Evolutionary conservation across 768 basidiomycete genomes (phyloP).

Genomic region (Calocybe cyanea): DNA sequence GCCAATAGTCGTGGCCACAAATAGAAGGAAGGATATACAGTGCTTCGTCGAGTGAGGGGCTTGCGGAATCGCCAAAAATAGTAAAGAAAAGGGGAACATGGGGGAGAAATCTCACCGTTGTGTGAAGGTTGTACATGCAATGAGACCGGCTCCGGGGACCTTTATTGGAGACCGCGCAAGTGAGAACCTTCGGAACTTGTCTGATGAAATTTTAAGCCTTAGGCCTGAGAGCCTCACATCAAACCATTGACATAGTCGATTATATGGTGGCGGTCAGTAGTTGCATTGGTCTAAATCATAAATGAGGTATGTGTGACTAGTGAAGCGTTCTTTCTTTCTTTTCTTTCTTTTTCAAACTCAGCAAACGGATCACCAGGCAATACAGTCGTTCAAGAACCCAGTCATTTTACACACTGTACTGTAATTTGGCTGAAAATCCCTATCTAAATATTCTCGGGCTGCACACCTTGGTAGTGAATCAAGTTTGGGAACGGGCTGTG

Average conservation of each 20-base stretch:
- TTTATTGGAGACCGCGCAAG: neutral
- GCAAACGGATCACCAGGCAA: neutral
- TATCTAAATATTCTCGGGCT: conserved; percentile 8
- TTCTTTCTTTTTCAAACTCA: conserved; percentile 11
- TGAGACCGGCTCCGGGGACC: neutral
- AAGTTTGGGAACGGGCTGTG: conserved; percentile 55
- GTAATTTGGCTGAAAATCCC: too few species aligned
- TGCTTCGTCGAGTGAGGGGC: neutral
- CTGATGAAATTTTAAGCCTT: too few species aligned
- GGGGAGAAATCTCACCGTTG: conserved; percentile 7
- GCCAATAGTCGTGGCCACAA: neutral
- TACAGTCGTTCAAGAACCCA: neutral
- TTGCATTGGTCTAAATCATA: too few species aligned
- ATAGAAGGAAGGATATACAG: neutral
- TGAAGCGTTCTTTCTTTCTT: too few species aligned
- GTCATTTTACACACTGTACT: neutral
- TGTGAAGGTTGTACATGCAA: conserved; percentile 2
- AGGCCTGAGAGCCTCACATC: too few species aligned
- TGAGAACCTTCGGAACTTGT: too few species aligned
- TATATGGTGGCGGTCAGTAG: too few species aligned
- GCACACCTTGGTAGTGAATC: conserved; percentile 43
- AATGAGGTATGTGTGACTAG: too few species aligned
- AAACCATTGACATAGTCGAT: too few species aligned
- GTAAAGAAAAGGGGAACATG: neutral
- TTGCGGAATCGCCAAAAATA: neutral